A percentile compares a stretch with the other conserved stretches of the same genome.
These are phyloP conservation scores for Hypoxylon sp. DNA, from an alignment of 2,329 filamentous ascomycete genomes.

Conservation along the genomic window DNA sequence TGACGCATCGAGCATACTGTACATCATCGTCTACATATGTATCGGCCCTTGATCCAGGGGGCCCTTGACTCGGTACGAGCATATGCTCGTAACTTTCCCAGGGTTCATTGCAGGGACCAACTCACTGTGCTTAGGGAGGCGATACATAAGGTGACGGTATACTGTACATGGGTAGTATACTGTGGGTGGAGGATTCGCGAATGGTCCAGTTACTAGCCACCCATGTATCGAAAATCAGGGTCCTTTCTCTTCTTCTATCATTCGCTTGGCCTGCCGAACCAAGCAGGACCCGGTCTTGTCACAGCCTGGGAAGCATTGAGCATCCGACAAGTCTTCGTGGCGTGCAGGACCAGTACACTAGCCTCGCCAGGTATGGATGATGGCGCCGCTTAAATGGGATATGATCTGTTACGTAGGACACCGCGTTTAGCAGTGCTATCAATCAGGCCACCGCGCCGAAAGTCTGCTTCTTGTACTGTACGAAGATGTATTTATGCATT, in stretches of 20 bases:
- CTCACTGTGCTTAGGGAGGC: constrained; percentile 11
- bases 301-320: constrained; percentile 30
- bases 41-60: constrained; percentile 21
- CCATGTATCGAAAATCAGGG: constrained; percentile 36
- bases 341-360: constrained; percentile 31
- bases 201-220: constrained; percentile 29
- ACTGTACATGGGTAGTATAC: constrained; percentile 21
- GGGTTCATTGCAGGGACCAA: constrained; percentile 28
- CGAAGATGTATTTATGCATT: constrained; percentile 42
- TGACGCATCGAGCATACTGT: constrained; percentile 18
- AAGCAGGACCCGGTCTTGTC: constrained; percentile 26
- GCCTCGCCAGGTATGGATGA: constrained; percentile 39
- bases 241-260: constrained; percentile 17
- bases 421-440: constrained; percentile 39
- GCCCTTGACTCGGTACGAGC: constrained; percentile 18
- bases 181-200: constrained; percentile 27
- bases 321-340: constrained; percentile 44
- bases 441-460: constrained; percentile 20
- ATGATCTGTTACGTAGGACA: constrained; percentile 37
- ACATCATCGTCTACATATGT: constrained; percentile 22
- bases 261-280: constrained; percentile 33
- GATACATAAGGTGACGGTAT: constrained; percentile 19
- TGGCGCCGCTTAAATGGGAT: constrained; percentile 33
- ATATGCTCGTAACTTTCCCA: constrained; percentile 19
- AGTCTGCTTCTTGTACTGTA: constrained; percentile 35